phyloP scores from a whole-genome alignment of 164 flowering plant genomes.

The Nymphaea thermarum region DNA sequence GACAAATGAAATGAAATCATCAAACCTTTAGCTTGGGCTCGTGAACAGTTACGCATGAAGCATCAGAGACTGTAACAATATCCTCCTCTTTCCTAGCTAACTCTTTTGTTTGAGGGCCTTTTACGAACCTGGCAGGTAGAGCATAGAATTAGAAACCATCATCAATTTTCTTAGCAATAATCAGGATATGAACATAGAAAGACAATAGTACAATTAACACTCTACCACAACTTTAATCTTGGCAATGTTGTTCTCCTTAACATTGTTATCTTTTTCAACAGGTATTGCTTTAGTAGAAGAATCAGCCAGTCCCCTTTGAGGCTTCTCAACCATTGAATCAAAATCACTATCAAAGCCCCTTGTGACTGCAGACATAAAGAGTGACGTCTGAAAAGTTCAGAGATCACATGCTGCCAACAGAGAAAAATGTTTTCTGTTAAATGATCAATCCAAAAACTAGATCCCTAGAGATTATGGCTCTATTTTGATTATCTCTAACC shows the following conservation, averaged over 20 bases:
- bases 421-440: conserved; percentile 1
- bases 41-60: conserved; percentile 64
- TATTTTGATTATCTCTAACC: too few relatives aligned
- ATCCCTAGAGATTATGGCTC: too few relatives aligned
- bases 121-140: conserved; percentile 63
- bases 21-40: conserved; percentile 91
- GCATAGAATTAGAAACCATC: background rate
- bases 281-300: conserved; percentile 21
- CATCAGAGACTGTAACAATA: conserved; percentile 58
- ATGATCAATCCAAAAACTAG: too few relatives aligned
- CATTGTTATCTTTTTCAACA: conserved; percentile 44
- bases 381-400: conserved; percentile 90
- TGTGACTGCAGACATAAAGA: conserved; percentile 54
- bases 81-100: conserved; percentile 85
- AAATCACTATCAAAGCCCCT: conserved; percentile 51
- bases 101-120: conserved; percentile 92
- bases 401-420: conserved; percentile 62
- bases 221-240: conserved; percentile 97
- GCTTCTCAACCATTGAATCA: conserved; percentile 26
- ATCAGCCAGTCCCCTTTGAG: conserved; percentile 42
- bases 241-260: conserved; percentile 63
- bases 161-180: background rate
- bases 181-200: background rate
- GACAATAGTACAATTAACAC: conserved; percentile 1
- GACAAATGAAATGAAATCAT: background rate